Evolutionary conservation across 2,329 filamentous ascomycete species (phyloP), one percentile per base, ranked within the genome.

Genomic region (Xylariomycetidae sp.): DNA sequence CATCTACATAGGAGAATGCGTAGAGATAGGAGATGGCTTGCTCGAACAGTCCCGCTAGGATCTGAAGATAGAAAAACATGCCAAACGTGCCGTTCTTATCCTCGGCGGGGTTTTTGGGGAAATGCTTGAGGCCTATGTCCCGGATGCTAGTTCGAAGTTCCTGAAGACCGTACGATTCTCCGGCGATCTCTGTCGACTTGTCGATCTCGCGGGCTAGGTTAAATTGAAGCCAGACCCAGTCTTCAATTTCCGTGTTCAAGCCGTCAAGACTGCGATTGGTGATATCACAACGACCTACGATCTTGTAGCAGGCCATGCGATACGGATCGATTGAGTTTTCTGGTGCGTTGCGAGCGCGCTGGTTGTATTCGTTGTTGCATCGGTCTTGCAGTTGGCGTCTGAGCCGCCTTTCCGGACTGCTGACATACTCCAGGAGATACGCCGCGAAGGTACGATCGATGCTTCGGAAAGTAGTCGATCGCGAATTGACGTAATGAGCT

Each of bases 271-370:
- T 77, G 42, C 80, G 74, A 58, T 80, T 80, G 53, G 66, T 69
- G 16, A 85, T 64, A 50, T 83, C 80, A 48, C 80, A 82, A 28
- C 80, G 88, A 28, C 94, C 92, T 49, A 98, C 84, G 41, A 98
- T 82, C 70, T 98, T 97, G 72, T 97, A 97, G 59, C 92, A 96
- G 30, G 90, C 89, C 80, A 95, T 89, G 34, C 88, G 82, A 66
- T 94, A 98, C 16, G 92, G 92, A 57, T 98, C 92, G 44, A 94
- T 80, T 2, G 86, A 85, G 54, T 89, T 83, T 38, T 92, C 86
- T 1, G 87, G 85, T 1, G 86, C 86, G 51, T 94, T 87, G 44
- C 87, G 82, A 16, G 82, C 76, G 28, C 88, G 82, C 57, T 94
- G 86, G 32, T 84, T 84, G 61, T 94, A 96, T 55, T 96, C 89